Conservation (phyloP, 2,329 filamentous ascomycete species). For the Juglanconis sp. region DNA sequence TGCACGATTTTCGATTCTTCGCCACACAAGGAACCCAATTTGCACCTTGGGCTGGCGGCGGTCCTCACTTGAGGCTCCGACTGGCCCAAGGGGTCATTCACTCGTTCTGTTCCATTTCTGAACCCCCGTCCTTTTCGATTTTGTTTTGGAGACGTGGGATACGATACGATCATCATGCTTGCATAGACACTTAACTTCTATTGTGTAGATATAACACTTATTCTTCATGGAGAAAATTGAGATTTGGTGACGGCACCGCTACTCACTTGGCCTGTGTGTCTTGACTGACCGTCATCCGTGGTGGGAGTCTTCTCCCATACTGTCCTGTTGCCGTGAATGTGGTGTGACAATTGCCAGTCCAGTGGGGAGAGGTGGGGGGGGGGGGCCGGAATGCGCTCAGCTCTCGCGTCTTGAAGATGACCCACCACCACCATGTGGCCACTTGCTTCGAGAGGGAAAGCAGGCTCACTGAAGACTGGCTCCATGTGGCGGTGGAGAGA, state of each 20-base stretch:
- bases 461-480: no score
- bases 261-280: not conserved
- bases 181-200: conserved; percentile 19
- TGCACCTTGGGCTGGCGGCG: not conserved
- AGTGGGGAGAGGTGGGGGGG: no score
- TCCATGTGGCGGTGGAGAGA: no score
- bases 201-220: conserved; percentile 16
- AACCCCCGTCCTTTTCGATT: conserved; percentile 10
- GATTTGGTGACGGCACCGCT: not conserved
- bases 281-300: not conserved
- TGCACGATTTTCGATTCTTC: not conserved
- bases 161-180: conserved; percentile 7
- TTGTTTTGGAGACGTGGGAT: not conserved
- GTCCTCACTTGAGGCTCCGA: not conserved
- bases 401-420: no score
- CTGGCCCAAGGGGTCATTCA: not conserved
- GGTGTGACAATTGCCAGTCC: no score
- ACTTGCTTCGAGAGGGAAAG: no score
- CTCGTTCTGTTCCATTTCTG: not conserved
- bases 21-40: not conserved
- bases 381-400: no score
- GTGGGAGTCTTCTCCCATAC: no score
- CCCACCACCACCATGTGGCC: no score
- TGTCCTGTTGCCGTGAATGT: no score
- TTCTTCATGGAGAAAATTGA: not conserved